Evolutionary conservation across 1,139 yeast genomes (phyloP).

Genomic region (Pneumocystis sp.): DNA sequence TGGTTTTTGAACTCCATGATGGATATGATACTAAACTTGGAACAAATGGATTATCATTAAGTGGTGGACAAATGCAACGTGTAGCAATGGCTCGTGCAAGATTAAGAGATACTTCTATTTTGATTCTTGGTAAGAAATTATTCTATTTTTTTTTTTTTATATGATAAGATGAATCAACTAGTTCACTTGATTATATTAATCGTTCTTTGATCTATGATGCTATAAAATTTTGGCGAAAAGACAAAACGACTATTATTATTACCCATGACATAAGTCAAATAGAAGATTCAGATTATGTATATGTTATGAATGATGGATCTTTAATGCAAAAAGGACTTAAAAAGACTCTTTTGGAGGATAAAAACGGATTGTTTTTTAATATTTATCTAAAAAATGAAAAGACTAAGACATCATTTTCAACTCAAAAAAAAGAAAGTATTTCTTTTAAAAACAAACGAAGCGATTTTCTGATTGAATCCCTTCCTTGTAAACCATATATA

Average conservation of each 20-base stretch:
- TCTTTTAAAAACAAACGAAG: neutral
- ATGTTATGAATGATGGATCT: constrained; percentile 43
- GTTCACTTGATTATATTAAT: constrained; percentile 53
- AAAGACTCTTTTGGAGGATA: constrained; percentile 20
- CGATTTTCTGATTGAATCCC: neutral
- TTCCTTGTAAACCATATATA: neutral
- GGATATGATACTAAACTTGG: constrained; percentile 36
- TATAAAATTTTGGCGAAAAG: constrained; percentile 45
- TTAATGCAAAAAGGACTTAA: constrained; percentile 34
- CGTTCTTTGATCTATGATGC: constrained; percentile 33
- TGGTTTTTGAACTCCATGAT: constrained; percentile 34
- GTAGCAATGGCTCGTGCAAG: constrained; percentile 72
- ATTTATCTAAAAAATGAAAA: neutral
- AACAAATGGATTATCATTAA: constrained; percentile 39
- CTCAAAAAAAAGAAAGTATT: neutral
- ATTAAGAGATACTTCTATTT: constrained; percentile 52
- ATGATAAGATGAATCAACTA: constrained; percentile 54
- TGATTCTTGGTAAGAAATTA: constrained; percentile 33
- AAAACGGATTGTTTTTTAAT: constrained; percentile 5
- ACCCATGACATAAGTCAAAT: constrained; percentile 64
- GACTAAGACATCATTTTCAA: neutral
- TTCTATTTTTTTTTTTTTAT: neutral
- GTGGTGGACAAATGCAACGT: constrained; percentile 86
- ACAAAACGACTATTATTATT: constrained; percentile 60
- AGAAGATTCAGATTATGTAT: constrained; percentile 37